Base-by-base conservation (phyloP, 1,284 basidiomycete species). In the Naganishia sp. region DNA sequence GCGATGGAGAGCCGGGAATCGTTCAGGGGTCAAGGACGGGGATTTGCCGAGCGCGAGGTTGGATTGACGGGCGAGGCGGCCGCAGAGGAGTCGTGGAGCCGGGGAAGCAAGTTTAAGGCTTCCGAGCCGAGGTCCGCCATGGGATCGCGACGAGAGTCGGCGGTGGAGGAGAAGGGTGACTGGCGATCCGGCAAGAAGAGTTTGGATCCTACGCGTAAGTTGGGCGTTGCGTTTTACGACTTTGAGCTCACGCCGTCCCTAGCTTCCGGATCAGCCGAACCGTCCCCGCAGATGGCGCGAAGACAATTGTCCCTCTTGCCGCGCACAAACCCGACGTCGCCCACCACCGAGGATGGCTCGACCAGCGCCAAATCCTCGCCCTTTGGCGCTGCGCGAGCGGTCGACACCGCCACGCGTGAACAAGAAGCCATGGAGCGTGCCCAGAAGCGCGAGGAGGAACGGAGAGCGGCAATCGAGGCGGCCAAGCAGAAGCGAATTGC, bases 381-480 rank as follows among this genome's bases (percentile, higher is more conserved):
- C 1, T 98, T 98, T 76, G 95, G 95, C 65, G 84, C 85, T 60
- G 95, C 95, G 47, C 92, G 90, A 73, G 93, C 94, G 15, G 89
- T 97, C 41, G 92, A 97, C 77, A 87, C 89, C 9, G 82, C 88
- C 23, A 82, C 84, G 2, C 86, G 87, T 64, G 93, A 97, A 75
- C 85, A 85, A 61, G 89, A 73, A 58, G 77, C 75, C 17, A 74
- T 70, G 35, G 71, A 67, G 18, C 17, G 72, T 72, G 66, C 75
- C 73, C 43, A 65, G 69, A 51, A 73, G 70, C 51, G 74, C 69
- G 35, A 73, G 67, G 57, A 69, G 67, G 46, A 81, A 82, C 62
- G 80, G 83, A 68, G 73, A 79, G 46, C 80, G 75, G 28, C 83
- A 84, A 56, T 78, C 73, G 45, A 71, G 52, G 73, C 71, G 47